These are phyloP conservation scores for Lactarius indigo DNA, from an alignment of 768 basidiomycete species.

Conservation along the genomic window DNA sequence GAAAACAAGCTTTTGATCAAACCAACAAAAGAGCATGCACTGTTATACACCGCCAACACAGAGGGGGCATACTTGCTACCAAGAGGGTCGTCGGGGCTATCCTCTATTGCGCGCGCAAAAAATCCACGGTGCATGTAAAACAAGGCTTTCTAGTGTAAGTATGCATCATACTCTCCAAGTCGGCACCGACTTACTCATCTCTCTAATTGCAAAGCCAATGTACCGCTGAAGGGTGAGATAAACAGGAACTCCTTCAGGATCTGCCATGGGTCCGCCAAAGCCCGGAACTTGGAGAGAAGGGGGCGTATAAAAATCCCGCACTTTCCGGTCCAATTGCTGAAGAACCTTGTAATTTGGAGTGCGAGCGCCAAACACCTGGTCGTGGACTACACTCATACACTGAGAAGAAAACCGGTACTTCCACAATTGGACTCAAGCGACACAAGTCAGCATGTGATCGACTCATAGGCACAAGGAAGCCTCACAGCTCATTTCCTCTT, in stretches of 20 bases:
- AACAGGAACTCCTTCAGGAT: slow-evolving; percentile 44
- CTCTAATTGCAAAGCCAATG: slow-evolving; percentile 61
- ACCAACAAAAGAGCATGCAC: slow-evolving; percentile 65
- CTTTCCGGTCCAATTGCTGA: slow-evolving; percentile 63
- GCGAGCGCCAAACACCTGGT: slow-evolving; percentile 63
- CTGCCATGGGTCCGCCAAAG: slow-evolving; percentile 45
- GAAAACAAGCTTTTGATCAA: slow-evolving; percentile 61
- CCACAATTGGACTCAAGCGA: slow-evolving; percentile 56
- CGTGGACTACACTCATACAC: slow-evolving; percentile 61
- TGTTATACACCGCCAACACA: slow-evolving; percentile 65
- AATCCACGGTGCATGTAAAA: slow-evolving; percentile 76
- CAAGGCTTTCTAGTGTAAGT: slow-evolving; percentile 39
- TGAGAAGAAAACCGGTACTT: slow-evolving; percentile 63
- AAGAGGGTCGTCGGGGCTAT: slow-evolving; percentile 59
- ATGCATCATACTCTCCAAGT: not conserved
- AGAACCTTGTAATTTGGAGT: slow-evolving; percentile 58
- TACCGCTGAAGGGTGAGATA: slow-evolving; percentile 67
- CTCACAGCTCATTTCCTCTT: slow-evolving; percentile 63
- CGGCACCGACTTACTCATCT: slow-evolving; percentile 50
- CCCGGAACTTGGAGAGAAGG: slow-evolving; percentile 62
- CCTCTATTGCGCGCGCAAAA: slow-evolving; percentile 67
- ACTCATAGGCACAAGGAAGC: slow-evolving; percentile 10
- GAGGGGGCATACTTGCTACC: slow-evolving; percentile 67
- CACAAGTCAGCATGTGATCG: slow-evolving; percentile 9
- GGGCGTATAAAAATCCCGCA: slow-evolving; percentile 60